These are phyloP conservation scores for Sinapis alba DNA, from an alignment of 441 rosid species.

Conservation along the genomic window DNA sequence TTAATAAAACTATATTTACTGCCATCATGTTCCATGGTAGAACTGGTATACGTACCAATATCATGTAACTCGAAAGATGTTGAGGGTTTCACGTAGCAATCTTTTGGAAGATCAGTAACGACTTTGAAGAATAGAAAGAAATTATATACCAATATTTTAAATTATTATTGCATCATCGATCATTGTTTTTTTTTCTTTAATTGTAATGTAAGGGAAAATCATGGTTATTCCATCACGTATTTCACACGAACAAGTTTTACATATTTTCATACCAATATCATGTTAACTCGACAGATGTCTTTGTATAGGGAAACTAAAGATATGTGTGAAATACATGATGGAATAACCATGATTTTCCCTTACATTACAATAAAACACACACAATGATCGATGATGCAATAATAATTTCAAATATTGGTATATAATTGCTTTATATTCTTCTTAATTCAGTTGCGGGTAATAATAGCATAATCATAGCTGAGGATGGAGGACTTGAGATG, in stretches of 20 bases:
- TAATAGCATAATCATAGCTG: conserved; percentile 28
- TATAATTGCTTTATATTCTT: background rate
- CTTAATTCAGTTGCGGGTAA: background rate
- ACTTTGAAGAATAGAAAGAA: background rate
- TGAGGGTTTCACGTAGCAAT: background rate
- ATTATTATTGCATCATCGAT: conserved; percentile 8
- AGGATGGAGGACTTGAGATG: conserved; percentile 18
- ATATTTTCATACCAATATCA: no score
- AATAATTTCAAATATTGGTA: background rate
- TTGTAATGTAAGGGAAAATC: background rate
- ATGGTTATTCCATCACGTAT: background rate
- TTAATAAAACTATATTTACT: conserved; percentile 1
- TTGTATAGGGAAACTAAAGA: no score
- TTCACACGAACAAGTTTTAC: no score
- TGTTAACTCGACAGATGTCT: no score
- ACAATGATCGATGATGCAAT: conserved; percentile 11
- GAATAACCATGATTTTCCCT: background rate
- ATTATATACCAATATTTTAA: background rate
- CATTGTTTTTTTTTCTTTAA: conserved; percentile 1
- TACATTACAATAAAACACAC: background rate
- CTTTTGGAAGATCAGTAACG: background rate
- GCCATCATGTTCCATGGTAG: background rate
- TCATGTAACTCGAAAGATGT: background rate
- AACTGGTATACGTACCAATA: background rate
- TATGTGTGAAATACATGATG: background rate